Evolutionary conservation across 495 filamentous ascomycete genomes (phyloP), one percentile per base, ranked within the genome.

Genomic region (Amphirosellinia nigrospora): DNA sequence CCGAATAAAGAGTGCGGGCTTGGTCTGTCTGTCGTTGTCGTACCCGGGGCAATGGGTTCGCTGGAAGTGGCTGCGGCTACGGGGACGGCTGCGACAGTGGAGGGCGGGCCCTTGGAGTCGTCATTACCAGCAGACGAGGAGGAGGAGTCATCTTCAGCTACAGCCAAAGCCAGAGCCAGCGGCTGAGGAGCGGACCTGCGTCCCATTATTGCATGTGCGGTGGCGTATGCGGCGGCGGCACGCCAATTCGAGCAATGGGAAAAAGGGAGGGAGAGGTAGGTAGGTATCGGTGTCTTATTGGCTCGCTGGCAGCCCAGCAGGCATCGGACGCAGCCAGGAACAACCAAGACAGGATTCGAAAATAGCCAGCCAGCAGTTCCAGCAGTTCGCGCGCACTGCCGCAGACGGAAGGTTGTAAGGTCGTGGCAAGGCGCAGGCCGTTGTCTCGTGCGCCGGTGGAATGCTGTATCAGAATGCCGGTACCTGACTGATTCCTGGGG

Each of bases 111-210:
- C 19, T 15, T 56, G 5, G 45, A 30, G 28, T 64, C 50, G 36
- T 48, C 75, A 26, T 78, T 74, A 72, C 64, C 77, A 74, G 77
- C 71, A 73, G 76, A 77, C 75, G 77, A 73, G 69, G 77, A 71
- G 59, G 77, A 73, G 69, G 77, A 71, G 59, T 75, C 62, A 63
- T 78, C 67, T 60, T 59, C 73, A 74, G 74, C 73, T 69, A 86
- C 73, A 74, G 74, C 73, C 70, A 86, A 79, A 71, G 81, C 75
- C 78, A 88, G 79, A 71, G 81, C 76, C 78, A 88, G 81, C 79
- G 86, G 84, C 73, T 86, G 83, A 69, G 84, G 85, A 72, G 79
- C 82, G 70, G 82, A 73, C 79, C 86, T 88, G 73, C 86, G 84
- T 67, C 82, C 83, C 86, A 88, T 88, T 71, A 73, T 79, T 78